Base-by-base conservation (phyloP, 2,329 filamentous ascomycete species). In the Curvularia sp. region DNA sequence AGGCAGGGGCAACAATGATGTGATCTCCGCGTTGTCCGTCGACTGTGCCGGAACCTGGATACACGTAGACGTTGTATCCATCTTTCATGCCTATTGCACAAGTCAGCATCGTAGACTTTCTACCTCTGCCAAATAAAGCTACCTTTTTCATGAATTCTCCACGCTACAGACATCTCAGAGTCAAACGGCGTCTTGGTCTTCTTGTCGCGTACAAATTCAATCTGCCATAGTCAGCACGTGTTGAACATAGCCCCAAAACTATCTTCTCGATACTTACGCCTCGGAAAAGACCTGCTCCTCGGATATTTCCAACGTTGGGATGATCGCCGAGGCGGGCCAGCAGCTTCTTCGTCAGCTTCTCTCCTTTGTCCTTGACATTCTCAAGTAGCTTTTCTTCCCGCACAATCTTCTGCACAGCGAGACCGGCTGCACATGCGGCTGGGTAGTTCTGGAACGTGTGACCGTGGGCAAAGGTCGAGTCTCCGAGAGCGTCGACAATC, bases 1-100 rank as follows among this genome's bases (percentile, higher is more conserved):
- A 92, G 0, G 90, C 83, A 5, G 90, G 90, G 1, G 89, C 85
- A 10, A 93, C 68, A 26, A 93, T 81, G 35, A 92, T 79, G 72
- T 91, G 88, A 68, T 93, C 90, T 9, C 90, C 89, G 1, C 72
- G 71, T n/a, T 73, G 69, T 1, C 84, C 80, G 44, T 90, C 87
- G 0, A 80, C 84, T 0, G 86, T 86, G 1, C 89, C 89, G 0
- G 78, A 77, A 0, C 88, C 88, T 1, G 86, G 86, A 69, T 91
- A 92, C 2, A 91, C 68, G 3, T 82, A 83, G 61, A 90, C 84
- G 54, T 79, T 81, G 66, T 84, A 81, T 4, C 76, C 74, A 13
- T 72, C 61, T 48, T 73, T 69, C 60, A 81, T 72, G 24, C 78
- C 80, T 82, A 54, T 26, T 10, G 43, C 42, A 4, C 12, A n/a